Conservation (phyloP, 1,139 yeast genomes). For the Candida albicans region DNA sequence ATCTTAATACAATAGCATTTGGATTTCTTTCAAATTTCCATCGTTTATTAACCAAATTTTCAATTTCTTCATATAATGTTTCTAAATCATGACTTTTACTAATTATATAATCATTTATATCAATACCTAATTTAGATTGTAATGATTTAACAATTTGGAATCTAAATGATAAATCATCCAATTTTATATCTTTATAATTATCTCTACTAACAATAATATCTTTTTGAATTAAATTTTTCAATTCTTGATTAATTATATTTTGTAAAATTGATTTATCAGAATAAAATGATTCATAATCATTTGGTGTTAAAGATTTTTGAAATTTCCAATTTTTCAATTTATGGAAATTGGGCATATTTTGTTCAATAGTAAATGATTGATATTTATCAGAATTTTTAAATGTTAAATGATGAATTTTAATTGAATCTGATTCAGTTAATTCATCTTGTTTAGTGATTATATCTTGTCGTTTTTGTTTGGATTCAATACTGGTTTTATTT, state of each 20-base stretch:
- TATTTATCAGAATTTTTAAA: slow-evolving; percentile 36
- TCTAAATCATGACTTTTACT: slow-evolving; percentile 49
- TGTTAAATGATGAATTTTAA: slow-evolving; percentile 38
- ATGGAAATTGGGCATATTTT: slow-evolving; percentile 36
- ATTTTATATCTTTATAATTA: slow-evolving; percentile 20
- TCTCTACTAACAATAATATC: slow-evolving; percentile 13
- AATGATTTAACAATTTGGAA: slow-evolving; percentile 58
- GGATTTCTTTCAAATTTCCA: slow-evolving; percentile 69
- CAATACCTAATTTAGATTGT: slow-evolving; percentile 60
- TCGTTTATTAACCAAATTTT: slow-evolving; percentile 46
- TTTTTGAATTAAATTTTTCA: slow-evolving; percentile 17
- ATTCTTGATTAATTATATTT: slow-evolving; percentile 27
- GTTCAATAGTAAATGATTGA: slow-evolving; percentile 26
- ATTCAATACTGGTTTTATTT: slow-evolving; percentile 9
- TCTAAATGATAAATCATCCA: slow-evolving; percentile 55
- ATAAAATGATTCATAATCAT: slow-evolving; percentile 33
- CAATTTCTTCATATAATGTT: slow-evolving; percentile 46
- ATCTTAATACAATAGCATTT: slow-evolving; percentile 55
- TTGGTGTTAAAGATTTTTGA: slow-evolving; percentile 19
- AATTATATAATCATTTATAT: slow-evolving; percentile 64
- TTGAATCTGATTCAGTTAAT: slow-evolving; percentile 31
- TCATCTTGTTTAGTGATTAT: slow-evolving; percentile 45
- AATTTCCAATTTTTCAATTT: slow-evolving; percentile 39
- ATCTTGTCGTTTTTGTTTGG: slow-evolving; percentile 21
- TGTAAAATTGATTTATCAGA: slow-evolving; percentile 23